Evolutionary conservation across 306 rosid genomes (phyloP).

Genomic region (Cucurbita maxima): DNA sequence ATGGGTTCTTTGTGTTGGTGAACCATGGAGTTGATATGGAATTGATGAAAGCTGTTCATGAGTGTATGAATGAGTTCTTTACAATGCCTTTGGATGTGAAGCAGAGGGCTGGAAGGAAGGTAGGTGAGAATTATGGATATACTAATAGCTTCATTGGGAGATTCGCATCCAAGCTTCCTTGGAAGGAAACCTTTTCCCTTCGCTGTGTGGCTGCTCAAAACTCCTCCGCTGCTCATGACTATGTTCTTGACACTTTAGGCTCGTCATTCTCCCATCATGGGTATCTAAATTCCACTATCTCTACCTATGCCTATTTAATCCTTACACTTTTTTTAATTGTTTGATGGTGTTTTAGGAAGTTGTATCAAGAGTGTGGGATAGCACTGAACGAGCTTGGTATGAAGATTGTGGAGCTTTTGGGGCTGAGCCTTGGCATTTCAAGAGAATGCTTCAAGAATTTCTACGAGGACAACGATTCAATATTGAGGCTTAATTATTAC

Average conservation of each 20-base stretch:
- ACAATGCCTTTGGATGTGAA: not conserved
- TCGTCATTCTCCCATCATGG: not conserved
- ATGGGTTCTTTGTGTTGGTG: not conserved
- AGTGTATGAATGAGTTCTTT: not conserved
- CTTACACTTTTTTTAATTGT: too few relatives aligned
- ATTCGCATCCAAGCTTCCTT: slow-evolving; percentile 2
- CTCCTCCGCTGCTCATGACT: not conserved
- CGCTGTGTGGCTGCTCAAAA: not conserved
- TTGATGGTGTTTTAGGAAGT: not conserved
- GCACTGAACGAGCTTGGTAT: not conserved
- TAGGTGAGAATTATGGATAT: not conserved
- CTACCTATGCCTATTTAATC: too few relatives aligned
- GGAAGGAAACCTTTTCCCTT: slow-evolving; percentile 4
- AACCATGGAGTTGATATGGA: slow-evolving; percentile 5
- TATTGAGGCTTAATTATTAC: slow-evolving; percentile 1
- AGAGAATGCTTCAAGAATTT: not conserved
- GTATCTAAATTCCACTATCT: not conserved
- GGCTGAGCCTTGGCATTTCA: not conserved
- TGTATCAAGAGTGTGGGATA: not conserved
- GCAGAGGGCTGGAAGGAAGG: not conserved
- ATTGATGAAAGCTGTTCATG: not conserved
- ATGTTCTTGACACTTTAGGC: not conserved
- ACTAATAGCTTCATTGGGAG: not conserved
- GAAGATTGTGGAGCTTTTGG: slow-evolving; percentile 3
- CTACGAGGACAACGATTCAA: not conserved